Evolutionary conservation across 73 alveolate genomes (phyloP), one percentile per base, ranked within the genome.

Genomic region (Effrenium voratum): DNA sequence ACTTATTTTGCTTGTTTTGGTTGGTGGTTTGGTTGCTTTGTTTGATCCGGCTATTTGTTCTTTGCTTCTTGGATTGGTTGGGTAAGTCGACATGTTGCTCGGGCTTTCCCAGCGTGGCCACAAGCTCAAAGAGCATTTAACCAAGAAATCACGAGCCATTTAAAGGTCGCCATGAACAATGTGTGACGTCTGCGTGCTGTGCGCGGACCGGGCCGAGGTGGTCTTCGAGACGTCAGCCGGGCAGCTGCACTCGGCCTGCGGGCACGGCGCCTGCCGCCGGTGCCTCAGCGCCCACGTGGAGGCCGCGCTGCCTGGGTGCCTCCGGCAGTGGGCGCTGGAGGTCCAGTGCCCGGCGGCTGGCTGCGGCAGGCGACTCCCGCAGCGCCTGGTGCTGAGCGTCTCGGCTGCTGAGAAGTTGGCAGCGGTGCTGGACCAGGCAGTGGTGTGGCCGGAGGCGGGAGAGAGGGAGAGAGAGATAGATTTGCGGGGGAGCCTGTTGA

Each of bases 191-290:
- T 52, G 63, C 63, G 63, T 52, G 63, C 26, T 8, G 26, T 52
- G 63, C 19, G 63, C 26, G 19, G 19, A 19, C 63, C 63, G 63
- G 15, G 77, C 49, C 2, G 77, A 83, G 47, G 55, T 50, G 36
- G 72, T 83, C 52, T 83, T 83, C 41, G 93, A 83, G 93, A 83
- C 52, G 52, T 57, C 34, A 10, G 34, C 93, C 12, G 93, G 93
- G 15, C 38, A n/a, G 46, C 43, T 57, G 19, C 94, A 86, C 28
- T 57, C 94, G 12, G 94, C 94, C 28, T 86, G 94, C 68, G 1
- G 45, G 28, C 94, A 86, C 73, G 94, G 84, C 34, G 63, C 63
- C 32, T 86, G 94, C 60, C 46, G 38, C 45, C 52, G 26, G 26
- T 86, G 94, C 77, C 46, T 86, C 46, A 32, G 52, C 47, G 16